phyloP scores from a whole-genome alignment of 805 yeast species.

The Monosporozyma yasuniensis region DNA sequence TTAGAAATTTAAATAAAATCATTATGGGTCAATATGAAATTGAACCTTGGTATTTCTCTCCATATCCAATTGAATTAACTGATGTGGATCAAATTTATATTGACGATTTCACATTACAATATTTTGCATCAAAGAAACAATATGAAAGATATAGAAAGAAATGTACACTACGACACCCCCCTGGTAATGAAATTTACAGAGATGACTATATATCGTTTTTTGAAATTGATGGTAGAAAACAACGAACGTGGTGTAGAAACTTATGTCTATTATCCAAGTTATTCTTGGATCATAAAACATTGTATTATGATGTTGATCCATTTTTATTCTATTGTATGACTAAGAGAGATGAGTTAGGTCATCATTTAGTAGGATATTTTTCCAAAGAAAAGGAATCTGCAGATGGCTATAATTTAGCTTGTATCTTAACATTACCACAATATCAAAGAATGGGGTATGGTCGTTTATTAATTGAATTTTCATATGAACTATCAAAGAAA shows the following conservation, averaged over 20 bases:
- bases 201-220: constrained; percentile 89
- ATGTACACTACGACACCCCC: constrained; percentile 89
- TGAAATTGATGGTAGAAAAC: constrained; percentile 95
- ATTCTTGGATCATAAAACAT: constrained; percentile 89
- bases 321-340: constrained; percentile 96
- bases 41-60: constrained; percentile 98
- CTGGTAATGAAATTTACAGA: constrained; percentile 94
- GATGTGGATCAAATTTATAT: constrained; percentile 86
- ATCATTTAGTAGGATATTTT: constrained; percentile 92
- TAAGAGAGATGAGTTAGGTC: constrained; percentile 78
- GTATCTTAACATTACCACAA: constrained; percentile 92
- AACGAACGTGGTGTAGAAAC: constrained; percentile 95
- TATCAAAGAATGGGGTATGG: constrained; percentile 96
- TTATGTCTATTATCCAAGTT: constrained; percentile 82
- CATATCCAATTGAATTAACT: constrained; percentile 90
- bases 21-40: constrained; percentile 85
- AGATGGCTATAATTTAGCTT: constrained; percentile 91
- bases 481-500: constrained; percentile 79
- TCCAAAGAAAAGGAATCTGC: constrained; percentile 96
- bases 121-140: constrained; percentile 82
- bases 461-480: constrained; percentile 80
- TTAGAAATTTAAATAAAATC: constrained; percentile 69
- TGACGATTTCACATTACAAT: constrained; percentile 83
- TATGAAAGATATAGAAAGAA: constrained; percentile 86
- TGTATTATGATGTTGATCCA: constrained; percentile 97